Base-by-base conservation (phyloP, 495 filamentous ascomycete species). In the Penicilliopsis zonata region DNA sequence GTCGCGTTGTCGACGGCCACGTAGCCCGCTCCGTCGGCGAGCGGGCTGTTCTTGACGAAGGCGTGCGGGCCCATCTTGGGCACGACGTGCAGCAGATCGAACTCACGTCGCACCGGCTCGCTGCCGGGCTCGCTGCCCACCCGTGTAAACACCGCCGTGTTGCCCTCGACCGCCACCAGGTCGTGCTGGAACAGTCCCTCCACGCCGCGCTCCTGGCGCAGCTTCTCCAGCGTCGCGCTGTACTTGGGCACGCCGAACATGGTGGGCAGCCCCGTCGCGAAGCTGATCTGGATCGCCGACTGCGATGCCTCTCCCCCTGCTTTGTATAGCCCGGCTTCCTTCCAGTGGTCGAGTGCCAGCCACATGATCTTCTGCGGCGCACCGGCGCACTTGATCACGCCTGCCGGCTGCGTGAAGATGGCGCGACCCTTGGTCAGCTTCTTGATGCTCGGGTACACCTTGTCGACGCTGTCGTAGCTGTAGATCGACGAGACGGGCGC, bases 171-270 rank as follows among this genome's bases (percentile, higher is more conserved):
- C 17, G 64, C 55, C n/a, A 76, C 50, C 3, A 82, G 66, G 42
- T 80, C 74, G 34, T 82, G 77, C 35, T 67, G 61, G 49, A 82
- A 82, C 13, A 80, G 52, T 0, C 70, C 76, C 44, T 78, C 73
- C 2, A 82, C 76, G 9, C 70, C 67, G 20, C 77, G 59, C 45
- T 80, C 61, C 50, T 70, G 52, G 19, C 77, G 73, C 42, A 82
- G 54, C 21, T 63, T 54, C 28, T 80, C 76, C 2, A 82, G 61
- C 12, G 55, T 60, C 13, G 68, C 67, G 40, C 61, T 74, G 45
- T 81, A 81, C 55, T 80, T 81, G 31, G 76, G 72, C 28, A 81
- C 75, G 21, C 69, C 75, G 38, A 81, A 81, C 77, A 81, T 81
- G 20, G 47, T 47, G 0, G 74, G 67, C 18, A 70, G 53, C 1